Conservation (phyloP, 2,329 filamentous ascomycete genomes). For the Knoxdaviesia capensis region DNA sequence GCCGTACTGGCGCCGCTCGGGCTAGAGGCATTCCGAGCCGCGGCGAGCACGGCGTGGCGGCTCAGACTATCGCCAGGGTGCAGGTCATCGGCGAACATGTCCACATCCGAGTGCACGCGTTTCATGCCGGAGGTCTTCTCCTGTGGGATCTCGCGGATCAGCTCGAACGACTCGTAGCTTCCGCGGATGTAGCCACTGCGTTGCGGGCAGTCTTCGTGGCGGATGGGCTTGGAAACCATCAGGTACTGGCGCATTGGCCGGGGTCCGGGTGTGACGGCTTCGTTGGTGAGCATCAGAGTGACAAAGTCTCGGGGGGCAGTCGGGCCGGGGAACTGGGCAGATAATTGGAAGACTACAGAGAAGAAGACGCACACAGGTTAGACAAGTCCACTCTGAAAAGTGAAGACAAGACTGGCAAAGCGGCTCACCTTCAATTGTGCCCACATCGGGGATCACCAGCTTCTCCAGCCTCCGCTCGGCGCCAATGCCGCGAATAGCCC, state of each 20-base stretch:
- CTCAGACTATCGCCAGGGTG: not conserved
- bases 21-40: too few species aligned
- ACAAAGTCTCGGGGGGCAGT: slow-evolving; percentile 80
- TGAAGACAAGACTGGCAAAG: too few species aligned
- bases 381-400: too few species aligned
- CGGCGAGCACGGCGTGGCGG: too few species aligned
- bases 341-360: slow-evolving; percentile 55
- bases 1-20: too few species aligned
- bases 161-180: slow-evolving; percentile 76
- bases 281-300: slow-evolving; percentile 45
- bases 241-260: slow-evolving; percentile 51
- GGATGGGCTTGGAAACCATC: slow-evolving; percentile 69
- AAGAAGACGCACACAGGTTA: too few species aligned
- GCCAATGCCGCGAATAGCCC: slow-evolving; percentile 67
- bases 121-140: slow-evolving; percentile 17
- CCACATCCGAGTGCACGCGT: slow-evolving; percentile 21
- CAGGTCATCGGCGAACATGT: slow-evolving; percentile 1
- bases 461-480: slow-evolving; percentile 57
- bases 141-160: slow-evolving; percentile 65
- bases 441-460: slow-evolving; percentile 32
- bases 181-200: slow-evolving; percentile 61
- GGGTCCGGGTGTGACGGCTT: slow-evolving; percentile 4
- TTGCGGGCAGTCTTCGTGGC: slow-evolving; percentile 52
- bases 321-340: slow-evolving; percentile 76
- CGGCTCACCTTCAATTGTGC: slow-evolving; percentile 38